phyloP scores from a whole-genome alignment of 768 basidiomycete species.

The Amanita rimosa region DNA sequence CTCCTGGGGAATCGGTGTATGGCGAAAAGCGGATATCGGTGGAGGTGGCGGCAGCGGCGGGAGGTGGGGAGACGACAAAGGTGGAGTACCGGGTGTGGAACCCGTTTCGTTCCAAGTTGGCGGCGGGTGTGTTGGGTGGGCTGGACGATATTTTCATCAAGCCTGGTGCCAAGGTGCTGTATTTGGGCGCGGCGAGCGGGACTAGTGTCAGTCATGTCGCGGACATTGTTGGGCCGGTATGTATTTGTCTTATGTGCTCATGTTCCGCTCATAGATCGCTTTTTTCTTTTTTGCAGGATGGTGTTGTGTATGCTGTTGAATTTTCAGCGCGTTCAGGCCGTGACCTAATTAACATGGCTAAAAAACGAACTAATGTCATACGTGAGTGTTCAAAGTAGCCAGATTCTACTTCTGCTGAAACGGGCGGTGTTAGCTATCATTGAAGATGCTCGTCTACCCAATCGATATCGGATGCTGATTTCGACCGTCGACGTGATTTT shows the following conservation, averaged over 20 bases:
- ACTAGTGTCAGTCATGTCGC: slow-evolving; percentile 98
- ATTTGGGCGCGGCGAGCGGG: slow-evolving; percentile 95
- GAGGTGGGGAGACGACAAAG: slow-evolving; percentile 68
- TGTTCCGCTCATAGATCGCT: neutral
- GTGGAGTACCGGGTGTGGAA: slow-evolving; percentile 99
- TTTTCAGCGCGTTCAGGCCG: slow-evolving; percentile 95
- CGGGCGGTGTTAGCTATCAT: slow-evolving; percentile 58
- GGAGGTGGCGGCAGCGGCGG: slow-evolving; percentile 31
- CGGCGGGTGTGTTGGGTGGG: slow-evolving; percentile 93
- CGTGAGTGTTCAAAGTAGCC: slow-evolving; percentile 41
- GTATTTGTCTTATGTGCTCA: neutral
- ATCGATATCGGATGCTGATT: slow-evolving; percentile 95
- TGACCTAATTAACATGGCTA: slow-evolving; percentile 98
- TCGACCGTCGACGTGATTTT: slow-evolving; percentile 96
- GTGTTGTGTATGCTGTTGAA: slow-evolving; percentile 96
- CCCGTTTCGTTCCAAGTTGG: slow-evolving; percentile 94
- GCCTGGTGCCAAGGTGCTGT: slow-evolving; percentile 93
- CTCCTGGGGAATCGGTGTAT: slow-evolving; percentile 95
- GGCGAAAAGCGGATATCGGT: slow-evolving; percentile 96
- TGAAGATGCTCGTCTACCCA: slow-evolving; percentile 93
- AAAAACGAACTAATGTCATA: slow-evolving; percentile 98
- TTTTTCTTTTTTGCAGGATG: slow-evolving; percentile 57
- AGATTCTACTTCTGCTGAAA: neutral
- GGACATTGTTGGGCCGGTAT: slow-evolving; percentile 95
- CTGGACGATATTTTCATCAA: slow-evolving; percentile 87